Evolutionary conservation across 106 monocot genomes (phyloP), one percentile per base, ranked within the genome.

Genomic region (Allium sativum): DNA sequence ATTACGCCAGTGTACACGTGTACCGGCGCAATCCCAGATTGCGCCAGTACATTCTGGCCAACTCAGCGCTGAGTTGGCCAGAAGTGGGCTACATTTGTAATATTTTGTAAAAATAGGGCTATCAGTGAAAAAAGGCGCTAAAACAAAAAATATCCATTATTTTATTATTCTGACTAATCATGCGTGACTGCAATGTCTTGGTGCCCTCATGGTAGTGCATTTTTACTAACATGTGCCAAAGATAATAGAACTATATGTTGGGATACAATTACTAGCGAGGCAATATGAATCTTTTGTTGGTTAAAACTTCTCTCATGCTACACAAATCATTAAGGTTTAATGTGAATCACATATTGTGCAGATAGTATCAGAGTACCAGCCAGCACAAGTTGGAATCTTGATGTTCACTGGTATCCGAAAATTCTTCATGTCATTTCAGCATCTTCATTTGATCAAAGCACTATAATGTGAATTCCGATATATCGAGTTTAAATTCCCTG

Each of bases 141-240:
- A n/a, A n/a, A n/a, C n/a, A n/a, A n/a, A n/a, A n/a, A n/a, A n/a
- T n/a, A n/a, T n/a, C n/a, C n/a, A n/a, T n/a, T n/a, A 56, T 12
- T 70, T 57, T 12, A 44, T 42, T 19, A 45, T 17, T 47, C 9
- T 47, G 47, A 47, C 12, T 12, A 61, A 61, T 12, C 78, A 96
- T 90, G 96, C 76, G 96, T 96, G 18, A 87, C 91, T 61, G 87
- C 96, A 19, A 96, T 98, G 96, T 98, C 96, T 58, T 98, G 96
- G 96, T 91, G 96, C 66, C 87, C 91, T 40, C n/a, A n/a, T n/a
- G n/a, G 91, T 45, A 84, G 87, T 62, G 79, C 87, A 42, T 77
- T 73, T 65, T 82, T 98, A 71, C n/a, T n/a, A n/a, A n/a, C n/a
- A n/a, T n/a, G n/a, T n/a, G n/a, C n/a, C n/a, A n/a, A n/a, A n/a